These are phyloP conservation scores for Plasmodium fragile DNA, from an alignment of 169 alveolate genomes.

Conservation along the genomic window DNA sequence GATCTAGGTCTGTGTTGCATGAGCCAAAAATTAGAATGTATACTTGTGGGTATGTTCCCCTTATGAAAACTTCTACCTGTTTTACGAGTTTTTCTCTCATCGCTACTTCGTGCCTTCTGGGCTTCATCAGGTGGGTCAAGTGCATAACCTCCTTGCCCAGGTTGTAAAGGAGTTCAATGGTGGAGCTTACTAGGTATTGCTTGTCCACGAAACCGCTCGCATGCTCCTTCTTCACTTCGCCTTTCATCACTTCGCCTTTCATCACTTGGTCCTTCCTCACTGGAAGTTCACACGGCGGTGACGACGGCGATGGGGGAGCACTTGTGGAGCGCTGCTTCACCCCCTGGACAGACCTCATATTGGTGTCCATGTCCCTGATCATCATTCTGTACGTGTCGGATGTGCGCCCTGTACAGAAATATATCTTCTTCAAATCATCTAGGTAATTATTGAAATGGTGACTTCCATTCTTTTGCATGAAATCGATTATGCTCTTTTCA, in stretches of 20 bases:
- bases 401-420: neutral
- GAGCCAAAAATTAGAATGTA: conserved; percentile 24
- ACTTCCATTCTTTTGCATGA: neutral
- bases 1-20: conserved; percentile 45
- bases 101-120: conserved; percentile 24
- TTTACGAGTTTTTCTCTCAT: conserved; percentile 24
- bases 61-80: neutral
- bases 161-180: conserved; percentile 23
- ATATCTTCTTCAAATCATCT: conserved; percentile 4
- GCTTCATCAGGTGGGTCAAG: conserved; percentile 30
- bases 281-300: neutral
- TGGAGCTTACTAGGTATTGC: conserved; percentile 17
- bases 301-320: neutral
- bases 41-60: neutral
- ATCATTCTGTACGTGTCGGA: neutral
- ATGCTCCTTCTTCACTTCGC: neutral
- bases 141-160: conserved; percentile 27
- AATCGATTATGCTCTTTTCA: neutral
- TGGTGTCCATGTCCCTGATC: neutral
- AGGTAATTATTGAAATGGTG: neutral
- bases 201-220: neutral
- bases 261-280: too few relatives aligned
- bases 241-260: too few relatives aligned
- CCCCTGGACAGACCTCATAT: neutral
- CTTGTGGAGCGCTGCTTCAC: neutral